Evolutionary conservation across 257 asterid species (phyloP).

Genomic region (Solanum sejunctum): DNA sequence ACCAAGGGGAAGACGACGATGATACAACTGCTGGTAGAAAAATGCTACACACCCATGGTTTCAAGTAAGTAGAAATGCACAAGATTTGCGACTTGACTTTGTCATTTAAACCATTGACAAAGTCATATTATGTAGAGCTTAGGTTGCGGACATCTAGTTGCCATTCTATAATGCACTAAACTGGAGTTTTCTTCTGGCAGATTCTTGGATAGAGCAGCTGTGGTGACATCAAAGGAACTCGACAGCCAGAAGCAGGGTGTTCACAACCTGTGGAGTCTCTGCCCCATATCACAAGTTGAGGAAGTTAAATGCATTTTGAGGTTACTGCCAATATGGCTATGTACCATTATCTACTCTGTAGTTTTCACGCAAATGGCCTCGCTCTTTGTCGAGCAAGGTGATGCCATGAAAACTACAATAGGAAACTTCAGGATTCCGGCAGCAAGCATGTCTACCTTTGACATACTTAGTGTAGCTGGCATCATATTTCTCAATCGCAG

Average conservation of each 20-base stretch:
- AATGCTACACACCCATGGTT: slow-evolving; percentile 82
- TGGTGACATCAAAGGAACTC: slow-evolving; percentile 45
- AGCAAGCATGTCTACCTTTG: slow-evolving; percentile 95
- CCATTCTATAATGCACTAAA: not conserved
- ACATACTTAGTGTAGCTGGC: slow-evolving; percentile 75
- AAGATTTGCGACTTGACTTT: not conserved
- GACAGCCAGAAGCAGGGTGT: slow-evolving; percentile 25
- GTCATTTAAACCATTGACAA: not conserved
- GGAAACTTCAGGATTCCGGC: slow-evolving; percentile 76
- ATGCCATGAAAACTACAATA: slow-evolving; percentile 60
- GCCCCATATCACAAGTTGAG: slow-evolving; percentile 91
- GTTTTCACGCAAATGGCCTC: slow-evolving; percentile 99
- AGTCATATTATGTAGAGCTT: not conserved
- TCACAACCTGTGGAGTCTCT: slow-evolving; percentile 58
- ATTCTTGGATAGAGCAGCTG: slow-evolving; percentile 86
- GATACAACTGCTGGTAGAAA: slow-evolving; percentile 26
- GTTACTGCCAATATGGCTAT: slow-evolving; percentile 87
- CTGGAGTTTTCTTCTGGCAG: slow-evolving; percentile 14
- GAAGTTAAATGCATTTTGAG: slow-evolving; percentile 83
- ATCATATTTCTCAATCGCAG: slow-evolving; percentile 75
- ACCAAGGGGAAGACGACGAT: slow-evolving; percentile 18
- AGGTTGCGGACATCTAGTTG: not conserved
- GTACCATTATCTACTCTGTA: slow-evolving; percentile 88
- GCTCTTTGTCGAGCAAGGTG: slow-evolving; percentile 92
- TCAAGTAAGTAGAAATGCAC: slow-evolving; percentile 44